Evolutionary conservation across 345 rosid genomes (phyloP).

Genomic region (Eucalyptus pauciflora): DNA sequence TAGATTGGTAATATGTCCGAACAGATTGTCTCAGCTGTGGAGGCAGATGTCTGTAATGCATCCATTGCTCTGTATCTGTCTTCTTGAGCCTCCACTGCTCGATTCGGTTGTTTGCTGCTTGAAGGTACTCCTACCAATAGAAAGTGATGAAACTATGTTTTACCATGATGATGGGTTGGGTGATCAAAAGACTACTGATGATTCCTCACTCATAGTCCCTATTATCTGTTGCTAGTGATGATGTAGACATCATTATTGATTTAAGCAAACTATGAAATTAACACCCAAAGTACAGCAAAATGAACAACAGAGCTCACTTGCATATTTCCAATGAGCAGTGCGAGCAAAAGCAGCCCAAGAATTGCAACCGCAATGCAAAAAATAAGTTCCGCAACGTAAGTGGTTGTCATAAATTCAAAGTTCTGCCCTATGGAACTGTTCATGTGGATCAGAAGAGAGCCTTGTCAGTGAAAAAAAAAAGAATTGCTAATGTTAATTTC

Average conservation of each 20-base stretch:
- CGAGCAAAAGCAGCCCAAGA: slow-evolving; percentile 17
- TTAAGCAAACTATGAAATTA: background rate
- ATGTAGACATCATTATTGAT: background rate
- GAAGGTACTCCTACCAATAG: slow-evolving; percentile 39
- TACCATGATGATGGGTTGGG: background rate
- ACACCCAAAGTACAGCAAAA: background rate
- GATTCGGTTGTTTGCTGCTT: slow-evolving; percentile 48
- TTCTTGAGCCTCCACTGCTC: slow-evolving; percentile 65
- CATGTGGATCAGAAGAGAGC: background rate
- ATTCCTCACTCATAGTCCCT: background rate
- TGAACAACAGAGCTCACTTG: background rate
- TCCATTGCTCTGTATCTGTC: slow-evolving; percentile 18
- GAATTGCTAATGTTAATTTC: background rate
- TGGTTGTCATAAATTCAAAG: slow-evolving; percentile 1
- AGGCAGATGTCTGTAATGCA: slow-evolving; percentile 43
- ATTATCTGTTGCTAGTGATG: background rate
- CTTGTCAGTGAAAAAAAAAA: background rate
- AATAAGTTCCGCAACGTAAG: slow-evolving; percentile 13
- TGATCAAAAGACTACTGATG: background rate
- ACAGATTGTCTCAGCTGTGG: slow-evolving; percentile 34
- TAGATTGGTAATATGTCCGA: slow-evolving; percentile 41
- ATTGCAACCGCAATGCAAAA: slow-evolving; percentile 13
- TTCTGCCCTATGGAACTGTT: slow-evolving; percentile 5
- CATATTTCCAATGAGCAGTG: slow-evolving; percentile 5
- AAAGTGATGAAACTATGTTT: background rate